phyloP scores from a whole-genome alignment of 2,329 filamentous ascomycete genomes.

The Madurella fahalii region DNA sequence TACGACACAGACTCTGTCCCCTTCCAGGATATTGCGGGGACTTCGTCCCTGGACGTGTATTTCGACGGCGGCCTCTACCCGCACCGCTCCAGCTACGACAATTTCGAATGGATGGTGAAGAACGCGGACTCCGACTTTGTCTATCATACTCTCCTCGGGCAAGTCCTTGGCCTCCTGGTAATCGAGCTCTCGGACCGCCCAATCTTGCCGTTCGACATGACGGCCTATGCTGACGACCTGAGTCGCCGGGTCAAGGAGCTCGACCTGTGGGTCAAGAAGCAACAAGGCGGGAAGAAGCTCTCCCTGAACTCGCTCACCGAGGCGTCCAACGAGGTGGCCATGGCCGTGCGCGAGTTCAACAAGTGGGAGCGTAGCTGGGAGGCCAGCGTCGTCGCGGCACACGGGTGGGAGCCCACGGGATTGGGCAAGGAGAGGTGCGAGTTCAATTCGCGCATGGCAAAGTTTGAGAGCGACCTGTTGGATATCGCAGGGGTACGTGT shows the following conservation, averaged over 20 bases:
- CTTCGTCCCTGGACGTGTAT: slow-evolving; percentile 78
- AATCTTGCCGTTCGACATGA: slow-evolving; percentile 76
- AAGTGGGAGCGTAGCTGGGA: slow-evolving; percentile 78
- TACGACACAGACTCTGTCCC: slow-evolving; percentile 79
- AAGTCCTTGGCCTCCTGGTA: slow-evolving; percentile 77
- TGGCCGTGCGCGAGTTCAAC: slow-evolving; percentile 61
- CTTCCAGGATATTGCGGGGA: slow-evolving; percentile 88
- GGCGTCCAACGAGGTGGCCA: slow-evolving; percentile 58
- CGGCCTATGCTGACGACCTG: slow-evolving; percentile 65
- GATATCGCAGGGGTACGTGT: slow-evolving; percentile 76
- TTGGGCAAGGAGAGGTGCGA: slow-evolving; percentile 64
- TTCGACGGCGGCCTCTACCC: slow-evolving; percentile 68
- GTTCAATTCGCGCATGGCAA: slow-evolving; percentile 74
- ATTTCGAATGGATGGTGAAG: slow-evolving; percentile 76
- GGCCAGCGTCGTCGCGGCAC: slow-evolving; percentile 61
- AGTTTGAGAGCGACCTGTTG: slow-evolving; percentile 78
- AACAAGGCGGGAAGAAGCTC: slow-evolving; percentile 39
- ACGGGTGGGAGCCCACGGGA: slow-evolving; percentile 70
- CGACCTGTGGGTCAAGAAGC: slow-evolving; percentile 58
- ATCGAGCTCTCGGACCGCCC: slow-evolving; percentile 80
- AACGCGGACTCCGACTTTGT: slow-evolving; percentile 77
- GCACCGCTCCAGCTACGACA: slow-evolving; percentile 84
- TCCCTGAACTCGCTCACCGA: slow-evolving; percentile 57
- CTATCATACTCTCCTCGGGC: slow-evolving; percentile 74
- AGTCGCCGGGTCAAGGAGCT: slow-evolving; percentile 63